Evolutionary conservation across 2,329 filamentous ascomycete genomes (phyloP).

Genomic region (Neophaeococcomyces aloes): DNA sequence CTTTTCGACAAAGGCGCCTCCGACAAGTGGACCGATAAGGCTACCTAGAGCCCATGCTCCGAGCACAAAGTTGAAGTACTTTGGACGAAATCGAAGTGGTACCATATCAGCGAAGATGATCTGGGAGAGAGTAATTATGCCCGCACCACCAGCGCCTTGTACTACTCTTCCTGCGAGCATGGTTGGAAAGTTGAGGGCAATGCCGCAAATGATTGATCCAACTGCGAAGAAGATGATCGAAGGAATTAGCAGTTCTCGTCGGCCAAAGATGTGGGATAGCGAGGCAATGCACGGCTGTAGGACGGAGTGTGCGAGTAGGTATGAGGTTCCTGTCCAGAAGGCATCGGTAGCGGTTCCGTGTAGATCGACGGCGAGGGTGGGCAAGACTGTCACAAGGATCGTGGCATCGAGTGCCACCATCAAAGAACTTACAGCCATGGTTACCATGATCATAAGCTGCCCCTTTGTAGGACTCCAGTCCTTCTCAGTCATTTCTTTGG

Average conservation of each 20-base stretch:
- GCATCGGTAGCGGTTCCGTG: constrained; percentile 43
- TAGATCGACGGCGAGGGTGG: constrained; percentile 39
- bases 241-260: constrained; percentile 34
- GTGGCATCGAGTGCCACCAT: constrained; percentile 43
- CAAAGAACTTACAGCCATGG: constrained; percentile 35
- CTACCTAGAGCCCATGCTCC: constrained; percentile 26
- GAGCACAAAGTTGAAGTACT: constrained; percentile 27
- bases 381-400: constrained; percentile 36
- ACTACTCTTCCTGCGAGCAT: constrained; percentile 35
- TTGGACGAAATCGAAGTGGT: constrained; percentile 25
- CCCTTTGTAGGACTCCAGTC: constrained; percentile 9
- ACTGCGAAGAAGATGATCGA: constrained; percentile 37
- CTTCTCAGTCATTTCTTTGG: not conserved
- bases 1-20: constrained; percentile 33
- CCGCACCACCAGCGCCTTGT: constrained; percentile 40
- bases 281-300: constrained; percentile 35
- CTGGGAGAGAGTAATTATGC: constrained; percentile 33
- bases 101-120: constrained; percentile 35
- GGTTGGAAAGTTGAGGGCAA: constrained; percentile 29
- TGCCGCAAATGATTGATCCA: constrained; percentile 36
- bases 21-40: constrained; percentile 27
- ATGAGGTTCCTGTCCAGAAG: constrained; percentile 56
- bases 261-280: constrained; percentile 40
- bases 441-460: constrained; percentile 17
- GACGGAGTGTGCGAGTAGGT: constrained; percentile 45